Conservation (phyloP, 768 basidiomycete species). For the Stropharia rugosoannulata region DNA sequence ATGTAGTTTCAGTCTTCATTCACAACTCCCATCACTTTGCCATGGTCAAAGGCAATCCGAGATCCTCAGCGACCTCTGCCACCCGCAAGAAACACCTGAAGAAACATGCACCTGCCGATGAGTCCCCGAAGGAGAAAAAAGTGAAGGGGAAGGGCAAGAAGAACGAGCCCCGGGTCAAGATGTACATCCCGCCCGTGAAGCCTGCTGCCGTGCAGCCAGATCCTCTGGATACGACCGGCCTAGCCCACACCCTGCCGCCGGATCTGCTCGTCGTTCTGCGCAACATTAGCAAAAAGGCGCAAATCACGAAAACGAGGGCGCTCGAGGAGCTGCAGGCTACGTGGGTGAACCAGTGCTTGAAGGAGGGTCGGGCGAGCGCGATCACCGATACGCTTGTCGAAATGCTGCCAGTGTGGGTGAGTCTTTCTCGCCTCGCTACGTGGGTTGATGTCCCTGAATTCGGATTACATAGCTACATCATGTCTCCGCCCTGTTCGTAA, state of each 20-base stretch:
- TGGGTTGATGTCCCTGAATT: constrained; percentile 1
- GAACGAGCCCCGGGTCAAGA: constrained; percentile 79
- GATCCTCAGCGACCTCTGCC: constrained; percentile 79
- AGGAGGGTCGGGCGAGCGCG: constrained; percentile 40
- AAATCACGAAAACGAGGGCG: constrained; percentile 78
- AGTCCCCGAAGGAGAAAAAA: constrained; percentile 43
- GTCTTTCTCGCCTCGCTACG: constrained; percentile 27
- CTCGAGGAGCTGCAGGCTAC: constrained; percentile 76
- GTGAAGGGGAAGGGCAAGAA: constrained; percentile 56
- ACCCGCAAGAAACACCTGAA: constrained; percentile 94
- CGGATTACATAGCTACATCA: constrained; percentile 70
- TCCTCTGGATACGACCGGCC: constrained; percentile 82
- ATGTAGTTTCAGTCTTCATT: background rate
- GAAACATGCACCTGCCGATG: constrained; percentile 63
- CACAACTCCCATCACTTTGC: constrained; percentile 3
- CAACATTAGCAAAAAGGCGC: constrained; percentile 86
- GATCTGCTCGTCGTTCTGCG: constrained; percentile 83
- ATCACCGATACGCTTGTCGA: constrained; percentile 43
- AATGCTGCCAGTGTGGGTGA: constrained; percentile 90
- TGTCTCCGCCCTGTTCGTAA: constrained; percentile 75
- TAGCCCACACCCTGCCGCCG: constrained; percentile 71
- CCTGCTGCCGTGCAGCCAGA: constrained; percentile 74
- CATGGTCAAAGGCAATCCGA: constrained; percentile 46
- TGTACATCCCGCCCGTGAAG: constrained; percentile 85
- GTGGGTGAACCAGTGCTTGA: constrained; percentile 60